These are phyloP conservation scores for Tricholoma flavovirens DNA, from an alignment of 768 basidiomycete species.

Conservation along the genomic window DNA sequence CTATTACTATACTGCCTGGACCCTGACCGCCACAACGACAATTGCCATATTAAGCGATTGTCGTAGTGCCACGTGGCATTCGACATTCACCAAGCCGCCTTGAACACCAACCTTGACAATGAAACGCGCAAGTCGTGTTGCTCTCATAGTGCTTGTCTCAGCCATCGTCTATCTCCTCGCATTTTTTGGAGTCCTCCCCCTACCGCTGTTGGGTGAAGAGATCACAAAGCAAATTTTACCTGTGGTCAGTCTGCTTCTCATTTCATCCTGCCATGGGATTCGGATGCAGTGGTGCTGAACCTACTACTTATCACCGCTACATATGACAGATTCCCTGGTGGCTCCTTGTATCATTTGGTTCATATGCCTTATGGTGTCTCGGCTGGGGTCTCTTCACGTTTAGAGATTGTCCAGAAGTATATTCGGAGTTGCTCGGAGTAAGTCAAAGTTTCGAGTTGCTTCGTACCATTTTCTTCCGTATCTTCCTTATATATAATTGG, in stretches of 20 bases:
- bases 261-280: neutral
- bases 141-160: constrained; percentile 36
- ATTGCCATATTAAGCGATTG: neutral
- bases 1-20: neutral
- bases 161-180: constrained; percentile 47
- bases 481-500: neutral
- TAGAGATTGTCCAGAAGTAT: constrained; percentile 75
- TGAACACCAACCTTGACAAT: no score
- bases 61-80: neutral
- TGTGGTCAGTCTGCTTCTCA: constrained; percentile 39
- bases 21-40: neutral
- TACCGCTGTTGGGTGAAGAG: constrained; percentile 45
- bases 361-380: constrained; percentile 72
- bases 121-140: constrained; percentile 56
- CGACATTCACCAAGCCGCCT: neutral
- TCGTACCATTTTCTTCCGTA: neutral
- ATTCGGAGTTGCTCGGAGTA: constrained; percentile 59
- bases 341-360: constrained; percentile 73
- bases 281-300: constrained; percentile 43
- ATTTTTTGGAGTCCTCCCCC: constrained; percentile 48
- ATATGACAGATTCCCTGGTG: constrained; percentile 70
- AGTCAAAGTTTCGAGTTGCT: constrained; percentile 17
- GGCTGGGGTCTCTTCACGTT: constrained; percentile 73
- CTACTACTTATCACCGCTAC: constrained; percentile 24
- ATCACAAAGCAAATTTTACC: constrained; percentile 47